Evolutionary conservation across 192 early-diverging fungal genomes (phyloP), one percentile per base, ranked within the genome.

Genomic region (Cetraspora pellucida): DNA sequence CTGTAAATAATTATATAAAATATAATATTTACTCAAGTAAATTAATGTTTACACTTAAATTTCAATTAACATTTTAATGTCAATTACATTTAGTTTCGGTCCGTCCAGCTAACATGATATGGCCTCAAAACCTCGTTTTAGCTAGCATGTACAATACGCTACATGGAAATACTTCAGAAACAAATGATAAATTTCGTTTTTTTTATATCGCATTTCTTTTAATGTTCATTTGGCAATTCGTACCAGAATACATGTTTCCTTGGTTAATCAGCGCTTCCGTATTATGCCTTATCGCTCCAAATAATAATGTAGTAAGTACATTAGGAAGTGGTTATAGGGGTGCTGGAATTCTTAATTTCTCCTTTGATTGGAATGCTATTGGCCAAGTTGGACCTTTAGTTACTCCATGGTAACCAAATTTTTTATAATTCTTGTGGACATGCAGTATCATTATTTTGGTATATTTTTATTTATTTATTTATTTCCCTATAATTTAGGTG

Each of bases 351-450:
- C 79, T 90, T 27, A 89, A 87, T 67, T 90, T 95, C 46, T 85
- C 89, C 9, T 75, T 94, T 16, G 93, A 95, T 82, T 95, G 93
- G 93, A 89, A 84, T 69, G 81, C 87, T 49, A 84, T 93, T 23
- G 84, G 57, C 7, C 72, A 73, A 60, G 28, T 86, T 10, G 87
- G 89, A 0, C 84, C 84, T 52, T 90, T 88, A 81, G 76, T 82
- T 50, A 90, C 91, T 52, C 94, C 94, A 45, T 95, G 87, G 83
- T 87, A 86, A 75, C n/a, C n/a, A n/a, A n/a, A n/a, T n/a, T n/a
- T n/a, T n/a, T n/a, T n/a, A n/a, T n/a, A n/a, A n/a, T n/a, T n/a
- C n/a, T n/a, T 88, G 89, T 28, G 84, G 88, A 25, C n/a, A 0
- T 73, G 21, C 16, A 1, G 8, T 9, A n/a, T 21, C 21, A 21